Evolutionary conservation across 345 rosid species (phyloP), one percentile per base, ranked within the genome.

Genomic region (Brassica napus): DNA sequence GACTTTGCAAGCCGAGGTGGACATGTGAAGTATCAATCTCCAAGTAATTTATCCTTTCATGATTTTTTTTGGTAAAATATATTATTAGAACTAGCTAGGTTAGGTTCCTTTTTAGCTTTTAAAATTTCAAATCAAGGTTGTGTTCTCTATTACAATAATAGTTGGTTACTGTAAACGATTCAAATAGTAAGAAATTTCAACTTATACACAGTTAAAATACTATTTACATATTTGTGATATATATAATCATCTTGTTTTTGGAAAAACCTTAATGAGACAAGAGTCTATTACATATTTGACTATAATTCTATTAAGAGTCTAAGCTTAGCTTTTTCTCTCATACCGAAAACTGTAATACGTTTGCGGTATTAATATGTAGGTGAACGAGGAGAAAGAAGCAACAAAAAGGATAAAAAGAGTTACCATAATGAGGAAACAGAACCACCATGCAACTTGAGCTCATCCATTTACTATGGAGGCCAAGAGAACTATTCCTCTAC

Each of bases 381-480:
- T 64, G 74, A 65, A 34, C 69, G 30, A 75, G 74, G 80, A 26
- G 77, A 65, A 52, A 74, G 77, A 52, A 86, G 75, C 71, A 89
- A 78, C 42, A 74, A 77, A 75, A 80, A 70, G 58, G 82, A 79
- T 77, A 85, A 64, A 62, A 79, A 82, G 58, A 37, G 77, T 32
- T 89, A 88, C 78, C 85, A 85, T 80, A 85, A 72, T 49, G 97
- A 94, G 85, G 77, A 83, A 60, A 77, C 78, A 63, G 91, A 88
- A 68, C 96, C 94, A 60, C 97, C 98, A 63, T 86, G 87, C 82
- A 72, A 94, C 73, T 77, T 88, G 64, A 92, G 93, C 77, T 94
- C 98, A 70, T 94, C 98, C n/a, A 90, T 94, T 71, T 83, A 89
- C 85, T 94, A 94, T 73, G 98, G 97, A 44, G 98, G 98, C 71